These are phyloP conservation scores for Iris pallida DNA, from an alignment of 116 monocot genomes.

Conservation along the genomic window DNA sequence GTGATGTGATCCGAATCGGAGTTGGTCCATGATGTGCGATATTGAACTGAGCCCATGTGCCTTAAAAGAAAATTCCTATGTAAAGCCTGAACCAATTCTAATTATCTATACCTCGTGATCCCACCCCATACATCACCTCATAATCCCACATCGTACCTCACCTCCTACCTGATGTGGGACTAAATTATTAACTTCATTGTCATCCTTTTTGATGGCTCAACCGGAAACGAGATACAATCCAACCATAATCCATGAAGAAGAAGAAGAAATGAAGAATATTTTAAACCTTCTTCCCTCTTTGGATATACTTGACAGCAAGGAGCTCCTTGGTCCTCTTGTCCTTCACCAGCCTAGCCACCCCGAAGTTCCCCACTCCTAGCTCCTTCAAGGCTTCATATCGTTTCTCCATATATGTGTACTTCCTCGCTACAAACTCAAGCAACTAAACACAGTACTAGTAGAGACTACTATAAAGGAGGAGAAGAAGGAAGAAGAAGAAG, in stretches of 20 bases:
- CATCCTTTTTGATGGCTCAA: too few species aligned
- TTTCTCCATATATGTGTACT: slow-evolving; percentile 23
- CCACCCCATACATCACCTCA: too few species aligned
- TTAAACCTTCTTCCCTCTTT: slow-evolving; percentile 42
- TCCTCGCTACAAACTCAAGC: neutral
- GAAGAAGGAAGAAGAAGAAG: neutral
- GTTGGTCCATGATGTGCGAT: too few species aligned
- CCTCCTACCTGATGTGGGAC: too few species aligned
- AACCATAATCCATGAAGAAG: neutral
- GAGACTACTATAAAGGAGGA: neutral
- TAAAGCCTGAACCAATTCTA: too few species aligned
- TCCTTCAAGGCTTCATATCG: slow-evolving; percentile 41
- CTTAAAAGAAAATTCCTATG: too few species aligned
- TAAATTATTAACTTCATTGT: too few species aligned
- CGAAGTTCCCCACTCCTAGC: slow-evolving; percentile 37
- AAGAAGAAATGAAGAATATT: neutral
- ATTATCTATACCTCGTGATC: too few species aligned
- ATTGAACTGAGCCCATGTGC: too few species aligned
- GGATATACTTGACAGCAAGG: slow-evolving; percentile 42
- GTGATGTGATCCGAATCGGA: too few species aligned
- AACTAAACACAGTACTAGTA: neutral
- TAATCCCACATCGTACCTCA: too few species aligned
- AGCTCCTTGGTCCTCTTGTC: slow-evolving; percentile 42
- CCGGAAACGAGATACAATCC: too few species aligned
- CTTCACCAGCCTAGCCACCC: slow-evolving; percentile 38